Evolutionary conservation across 1,284 basidiomycete genomes (phyloP), one percentile per base, ranked within the genome.

Genomic region (Naganishia sp.): DNA sequence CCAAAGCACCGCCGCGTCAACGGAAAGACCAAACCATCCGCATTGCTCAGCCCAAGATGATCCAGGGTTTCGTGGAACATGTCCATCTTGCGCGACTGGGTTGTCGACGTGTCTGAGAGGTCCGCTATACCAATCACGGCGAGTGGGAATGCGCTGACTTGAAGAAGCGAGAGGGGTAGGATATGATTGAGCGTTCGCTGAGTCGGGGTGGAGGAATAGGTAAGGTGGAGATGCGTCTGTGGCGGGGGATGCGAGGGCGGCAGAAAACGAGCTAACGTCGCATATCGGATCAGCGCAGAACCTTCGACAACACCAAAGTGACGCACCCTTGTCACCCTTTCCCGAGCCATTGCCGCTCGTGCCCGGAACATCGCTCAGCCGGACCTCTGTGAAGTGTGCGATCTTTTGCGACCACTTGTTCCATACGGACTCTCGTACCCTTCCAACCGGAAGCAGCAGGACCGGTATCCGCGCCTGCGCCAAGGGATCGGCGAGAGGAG

Each of bases 381-480:
- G 57, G 54, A 69, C 47, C 55, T 66, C 65, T 7, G 46, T 46
- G 7, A 69, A 66, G 23, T 42, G 23, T 4, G 39, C 32, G 25
- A 69, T 52, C 42, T 52, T 42, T 10, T 13, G 32, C 28, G 60
- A 58, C 68, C 68, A 69, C 45, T 60, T 66, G 43, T 64, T 56
- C 68, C 68, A 69, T 7, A 60, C 53, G 11, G 47, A 32, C 13
- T 42, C 52, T 6, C 60, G 57, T 3, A 69, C 58, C 6, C 32
- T 28, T 3, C 68, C 68, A 5, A 81, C 73, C 15, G 80, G 79
- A 1, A 80, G 67, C 25, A 81, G 69, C 17, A 81, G 73, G 55
- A 81, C 71, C 47, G 77, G 74, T 1, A 81, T 71, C 41, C 76
- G 75, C 10, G 73, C 77, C 9, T 78, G 73, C 3, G 75, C 71